A percentile compares a stretch with the other conserved stretches of the same genome.
Evolutionary conservation across 2,329 filamentous ascomycete genomes (phyloP).

Genomic region (Thielaviopsis populi): DNA sequence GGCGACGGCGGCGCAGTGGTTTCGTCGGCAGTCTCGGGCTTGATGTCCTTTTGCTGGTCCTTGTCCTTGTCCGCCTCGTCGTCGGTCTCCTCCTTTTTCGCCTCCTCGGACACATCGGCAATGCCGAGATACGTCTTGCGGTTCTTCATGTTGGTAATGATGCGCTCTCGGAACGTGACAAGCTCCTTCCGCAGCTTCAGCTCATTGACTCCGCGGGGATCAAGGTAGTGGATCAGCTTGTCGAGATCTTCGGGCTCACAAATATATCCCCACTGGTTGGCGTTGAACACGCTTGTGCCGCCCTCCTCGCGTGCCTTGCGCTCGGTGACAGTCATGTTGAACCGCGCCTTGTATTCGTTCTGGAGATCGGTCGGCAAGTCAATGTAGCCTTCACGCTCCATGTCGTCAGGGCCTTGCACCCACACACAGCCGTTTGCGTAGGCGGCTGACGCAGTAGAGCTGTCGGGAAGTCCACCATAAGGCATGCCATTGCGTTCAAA

Average conservation of each 20-base stretch:
- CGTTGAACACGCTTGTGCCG: constrained; percentile 57
- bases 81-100: constrained; percentile 20
- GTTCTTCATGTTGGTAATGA: constrained; percentile 64
- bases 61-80: constrained; percentile 20
- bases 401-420: constrained; percentile 87
- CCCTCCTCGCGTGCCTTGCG: constrained; percentile 80
- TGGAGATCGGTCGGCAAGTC: constrained; percentile 58
- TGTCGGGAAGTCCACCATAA: constrained; percentile 71
- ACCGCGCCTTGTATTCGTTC: constrained; percentile 59
- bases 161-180: constrained; percentile 57
- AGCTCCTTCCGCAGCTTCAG: constrained; percentile 79
- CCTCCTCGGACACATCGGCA: constrained; percentile 23
- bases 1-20: background rate
- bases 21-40: constrained; percentile 33
- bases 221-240: constrained; percentile 71
- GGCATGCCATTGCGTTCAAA: constrained; percentile 98
- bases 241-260: constrained; percentile 67
- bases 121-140: constrained; percentile 56
- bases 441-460: constrained; percentile 70
- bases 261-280: constrained; percentile 81
- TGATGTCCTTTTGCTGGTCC: constrained; percentile 27
- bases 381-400: constrained; percentile 75
- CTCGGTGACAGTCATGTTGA: constrained; percentile 70
- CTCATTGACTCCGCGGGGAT: constrained; percentile 74
- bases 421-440: constrained; percentile 94